These are phyloP conservation scores for Climacium dendroides DNA, from an alignment of 225 moss, liverwort and hornwort genomes.

Conservation along the genomic window DNA sequence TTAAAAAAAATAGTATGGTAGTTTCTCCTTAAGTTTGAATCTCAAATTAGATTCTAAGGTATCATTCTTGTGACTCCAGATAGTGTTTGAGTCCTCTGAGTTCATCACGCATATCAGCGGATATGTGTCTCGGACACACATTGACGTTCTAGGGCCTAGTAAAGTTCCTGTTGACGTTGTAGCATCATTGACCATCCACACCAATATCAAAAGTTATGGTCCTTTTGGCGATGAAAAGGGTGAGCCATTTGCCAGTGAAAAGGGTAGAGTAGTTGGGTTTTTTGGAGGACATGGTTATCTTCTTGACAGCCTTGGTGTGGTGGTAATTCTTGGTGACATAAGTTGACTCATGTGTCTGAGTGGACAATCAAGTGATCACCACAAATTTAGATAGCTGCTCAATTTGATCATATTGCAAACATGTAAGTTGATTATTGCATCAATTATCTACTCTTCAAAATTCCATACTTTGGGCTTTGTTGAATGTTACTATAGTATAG, in stretches of 20 bases:
- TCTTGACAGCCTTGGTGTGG: not conserved
- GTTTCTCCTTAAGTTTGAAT: not conserved
- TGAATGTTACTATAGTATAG: not conserved
- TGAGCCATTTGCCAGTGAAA: not conserved
- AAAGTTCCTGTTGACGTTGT: rapidly evolving
- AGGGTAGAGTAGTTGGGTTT: not conserved
- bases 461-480: not conserved
- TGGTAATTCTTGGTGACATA: not conserved
- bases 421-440: not conserved
- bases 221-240: not conserved
- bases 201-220: not conserved
- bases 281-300: not conserved
- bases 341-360: not conserved
- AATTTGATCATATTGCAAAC: not conserved
- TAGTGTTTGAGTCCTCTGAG: not conserved
- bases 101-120: not conserved
- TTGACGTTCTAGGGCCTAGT: not conserved
- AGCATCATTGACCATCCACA: not conserved
- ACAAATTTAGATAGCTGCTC: not conserved
- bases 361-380: not conserved
- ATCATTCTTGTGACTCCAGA: not conserved
- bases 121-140: rapidly evolving
- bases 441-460: not conserved
- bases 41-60: not conserved
- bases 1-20: not conserved